Percentiles rank a stretch among this genome's conserved stretches.
These are phyloP conservation scores for Cunninghamia lanceolata DNA, from an alignment of 75 land plant species.

Conservation along the genomic window DNA sequence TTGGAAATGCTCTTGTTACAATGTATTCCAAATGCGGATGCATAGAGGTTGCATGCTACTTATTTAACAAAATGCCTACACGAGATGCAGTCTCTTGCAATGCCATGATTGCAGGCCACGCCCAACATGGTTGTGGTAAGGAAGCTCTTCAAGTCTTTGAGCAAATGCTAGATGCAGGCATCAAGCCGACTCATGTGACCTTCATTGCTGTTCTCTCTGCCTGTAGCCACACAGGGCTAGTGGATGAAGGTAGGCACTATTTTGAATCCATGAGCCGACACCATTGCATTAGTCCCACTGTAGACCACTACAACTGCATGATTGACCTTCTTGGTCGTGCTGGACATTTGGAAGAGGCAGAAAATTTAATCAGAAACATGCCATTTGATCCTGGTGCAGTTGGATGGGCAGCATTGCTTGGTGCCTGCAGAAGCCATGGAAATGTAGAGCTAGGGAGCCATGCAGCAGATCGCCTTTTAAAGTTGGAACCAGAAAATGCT, in stretches of 20 bases:
- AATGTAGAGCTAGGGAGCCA: conserved; percentile 39
- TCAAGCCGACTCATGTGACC: conserved; percentile 46
- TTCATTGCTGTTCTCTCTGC: conserved; percentile 61
- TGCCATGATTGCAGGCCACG: conserved; percentile 57
- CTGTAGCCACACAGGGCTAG: conserved; percentile 58
- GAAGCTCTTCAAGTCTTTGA: conserved; percentile 50
- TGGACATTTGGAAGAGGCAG: conserved; percentile 42
- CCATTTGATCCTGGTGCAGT: conserved; percentile 41
- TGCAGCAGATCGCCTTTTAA: conserved; percentile 36
- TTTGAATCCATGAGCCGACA: conserved; percentile 36
- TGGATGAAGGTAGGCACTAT: conserved; percentile 38
- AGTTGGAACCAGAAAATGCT: conserved; percentile 54
- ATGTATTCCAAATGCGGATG: conserved; percentile 67
- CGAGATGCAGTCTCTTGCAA: conserved; percentile 50
- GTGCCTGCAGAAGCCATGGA: conserved; percentile 53
- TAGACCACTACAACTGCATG: conserved; percentile 56
- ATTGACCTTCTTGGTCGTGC: conserved; percentile 56
- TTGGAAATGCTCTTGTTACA: conserved; percentile 49
- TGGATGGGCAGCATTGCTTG: conserved; percentile 44
- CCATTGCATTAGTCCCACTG: conserved; percentile 34
- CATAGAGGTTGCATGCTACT: conserved; percentile 37
- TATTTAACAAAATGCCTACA: conserved; percentile 49
- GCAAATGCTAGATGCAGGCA: conserved; percentile 33
- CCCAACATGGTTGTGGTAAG: conserved; percentile 44
- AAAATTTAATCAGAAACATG: conserved; percentile 41